Base-by-base conservation (phyloP, 2,329 filamentous ascomycete species). In the Cladorrhinum sp. region DNA sequence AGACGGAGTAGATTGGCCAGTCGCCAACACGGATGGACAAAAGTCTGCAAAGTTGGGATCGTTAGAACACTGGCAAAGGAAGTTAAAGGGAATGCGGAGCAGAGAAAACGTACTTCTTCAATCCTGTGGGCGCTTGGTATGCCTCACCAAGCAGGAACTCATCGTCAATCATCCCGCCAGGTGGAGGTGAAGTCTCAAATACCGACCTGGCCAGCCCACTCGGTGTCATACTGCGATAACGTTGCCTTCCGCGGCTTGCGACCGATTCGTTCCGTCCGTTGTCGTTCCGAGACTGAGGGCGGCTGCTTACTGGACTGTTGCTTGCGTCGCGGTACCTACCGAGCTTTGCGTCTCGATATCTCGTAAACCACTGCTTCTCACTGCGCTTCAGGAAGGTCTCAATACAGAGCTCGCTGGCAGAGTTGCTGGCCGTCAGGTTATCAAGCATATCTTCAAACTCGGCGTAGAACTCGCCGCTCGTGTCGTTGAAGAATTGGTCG, bases 401-500 rank as follows among this genome's bases (percentile, higher is more conserved):
- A 60, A 89, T 87, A 68, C 86, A 89, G 8, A 88, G 75, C 30
- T 82, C 76, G 1, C 75, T 79, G 62, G 84, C 80, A 0, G 85
- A 87, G 62, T 82, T 86, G 63, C 79, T 77, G 8, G 81, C 84
- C 51, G 68, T 72, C 16, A 89, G 74, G 1, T 73, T 71, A 30
- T 84, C 80, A 1, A 88, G 77, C 68, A 79, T 82, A 70, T 81
- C 79, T 60, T 84, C 81, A 64, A 87, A 88, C 1, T 75, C 77
- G 62, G 77, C 77, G 64, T 83, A 85, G 70, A 86, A 89, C 63
- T 86, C 78, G 30, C 85, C 86, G 33, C 79, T 84, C 52, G 81
- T 80, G 69, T 89, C 86, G 5, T 82, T 88, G 74, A 89, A 89
- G 74, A 85, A 86, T 2, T 86, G 86, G 65, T 86, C 85, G 0